Evolutionary conservation across 2,329 filamentous ascomycete species (phyloP).

Genomic region (Hypoxylon rubiginosum): DNA sequence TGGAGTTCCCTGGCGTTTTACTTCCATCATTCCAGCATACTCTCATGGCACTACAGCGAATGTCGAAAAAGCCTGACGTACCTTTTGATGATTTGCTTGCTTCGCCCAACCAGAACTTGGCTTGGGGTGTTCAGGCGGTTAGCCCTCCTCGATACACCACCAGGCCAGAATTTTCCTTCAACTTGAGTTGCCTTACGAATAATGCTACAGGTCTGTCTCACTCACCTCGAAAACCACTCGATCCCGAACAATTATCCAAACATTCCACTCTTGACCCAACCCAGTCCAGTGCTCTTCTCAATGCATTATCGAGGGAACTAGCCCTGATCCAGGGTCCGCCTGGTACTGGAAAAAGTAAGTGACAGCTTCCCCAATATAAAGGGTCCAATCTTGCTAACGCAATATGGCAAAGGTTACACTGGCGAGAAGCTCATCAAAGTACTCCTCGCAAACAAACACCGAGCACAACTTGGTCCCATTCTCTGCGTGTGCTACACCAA

Average conservation of each 20-base stretch:
- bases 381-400: slow-evolving; percentile 9
- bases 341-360: slow-evolving; percentile 73
- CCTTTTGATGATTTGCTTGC: slow-evolving; percentile 65
- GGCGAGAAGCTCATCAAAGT: slow-evolving; percentile 71
- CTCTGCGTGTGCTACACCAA: slow-evolving; percentile 66
- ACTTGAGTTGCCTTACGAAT: slow-evolving; percentile 54
- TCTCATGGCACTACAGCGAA: slow-evolving; percentile 67
- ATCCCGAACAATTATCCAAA: slow-evolving; percentile 45
- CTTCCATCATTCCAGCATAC: slow-evolving; percentile 70
- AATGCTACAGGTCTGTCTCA: slow-evolving; percentile 39
- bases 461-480: slow-evolving; percentile 62
- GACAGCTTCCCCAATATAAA: too few relatives aligned
- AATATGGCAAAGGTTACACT: slow-evolving; percentile 47
- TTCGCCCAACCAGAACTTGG: slow-evolving; percentile 42
- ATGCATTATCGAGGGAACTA: slow-evolving; percentile 65
- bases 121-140: slow-evolving; percentile 47
- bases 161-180: slow-evolving; percentile 63
- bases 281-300: slow-evolving; percentile 65
- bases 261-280: slow-evolving; percentile 65
- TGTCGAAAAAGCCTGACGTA: slow-evolving; percentile 59
- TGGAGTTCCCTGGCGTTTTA: slow-evolving; percentile 74
- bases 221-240: slow-evolving; percentile 39
- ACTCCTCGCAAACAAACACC: slow-evolving; percentile 60
- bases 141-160: slow-evolving; percentile 66
- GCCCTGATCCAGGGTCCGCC: slow-evolving; percentile 78